Conservation (phyloP, 257 asterid genomes). For the Salvia splendens region DNA sequence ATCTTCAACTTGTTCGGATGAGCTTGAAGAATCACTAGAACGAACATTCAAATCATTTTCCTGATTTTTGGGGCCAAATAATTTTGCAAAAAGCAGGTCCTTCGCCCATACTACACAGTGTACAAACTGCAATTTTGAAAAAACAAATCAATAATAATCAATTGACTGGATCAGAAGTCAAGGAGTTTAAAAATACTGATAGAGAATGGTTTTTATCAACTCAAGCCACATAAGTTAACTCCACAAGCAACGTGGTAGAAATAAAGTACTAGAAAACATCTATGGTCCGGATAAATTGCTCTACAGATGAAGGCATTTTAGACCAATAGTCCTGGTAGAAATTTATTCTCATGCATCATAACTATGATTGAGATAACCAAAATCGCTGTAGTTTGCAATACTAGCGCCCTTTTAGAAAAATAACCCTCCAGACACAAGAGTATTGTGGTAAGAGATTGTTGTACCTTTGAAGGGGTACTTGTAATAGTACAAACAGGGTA, state of each 20-base stretch:
- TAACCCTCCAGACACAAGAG: constrained; percentile 2
- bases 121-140: constrained; percentile 71
- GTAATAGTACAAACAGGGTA: constrained; percentile 98
- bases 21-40: constrained; percentile 71
- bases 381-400: neutral
- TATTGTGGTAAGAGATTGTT: constrained; percentile 6
- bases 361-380: constrained; percentile 10
- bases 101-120: constrained; percentile 99
- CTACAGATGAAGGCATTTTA: neutral
- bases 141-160: constrained; percentile 21
- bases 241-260: constrained; percentile 15
- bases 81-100: constrained; percentile 92
- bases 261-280: constrained; percentile 21
- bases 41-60: constrained; percentile 88
- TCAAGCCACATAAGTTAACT: neutral
- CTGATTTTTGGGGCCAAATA: constrained; percentile 91
- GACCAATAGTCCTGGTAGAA: neutral
- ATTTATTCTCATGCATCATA: constrained; percentile 5
- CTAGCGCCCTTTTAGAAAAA: neutral
- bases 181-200: neutral
- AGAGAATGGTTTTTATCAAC: constrained; percentile 5
- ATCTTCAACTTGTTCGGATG: constrained; percentile 64
- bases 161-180: constrained; percentile 11
- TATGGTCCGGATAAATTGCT: neutral
- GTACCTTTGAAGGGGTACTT: constrained; percentile 97